Conservation (phyloP, 495 filamentous ascomycete genomes). For the Staphylotrichum longicolle region DNA sequence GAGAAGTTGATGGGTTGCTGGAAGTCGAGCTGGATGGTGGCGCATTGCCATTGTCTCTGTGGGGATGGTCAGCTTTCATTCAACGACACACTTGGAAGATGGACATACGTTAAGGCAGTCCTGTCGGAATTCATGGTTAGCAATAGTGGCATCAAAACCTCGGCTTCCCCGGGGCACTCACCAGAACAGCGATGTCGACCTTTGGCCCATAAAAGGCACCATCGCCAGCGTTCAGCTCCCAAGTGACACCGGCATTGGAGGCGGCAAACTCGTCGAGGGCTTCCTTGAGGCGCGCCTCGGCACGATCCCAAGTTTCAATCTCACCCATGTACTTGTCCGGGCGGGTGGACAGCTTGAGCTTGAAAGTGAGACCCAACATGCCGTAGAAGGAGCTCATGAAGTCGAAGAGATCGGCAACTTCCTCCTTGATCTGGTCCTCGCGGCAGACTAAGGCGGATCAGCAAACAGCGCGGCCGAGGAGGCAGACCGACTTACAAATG, state of each 20-base stretch:
- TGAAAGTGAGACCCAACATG: constrained; percentile 91
- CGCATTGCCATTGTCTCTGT: constrained; percentile 66
- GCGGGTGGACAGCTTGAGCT: constrained; percentile 89
- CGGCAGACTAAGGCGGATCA: constrained; percentile 28
- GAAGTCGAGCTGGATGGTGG: constrained; percentile 97
- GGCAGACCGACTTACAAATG: constrained; percentile 55
- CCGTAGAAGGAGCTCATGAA: constrained; percentile 83
- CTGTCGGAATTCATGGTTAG: neutral
- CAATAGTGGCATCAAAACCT: neutral
- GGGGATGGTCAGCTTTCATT: constrained; percentile 46
- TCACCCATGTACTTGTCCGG: constrained; percentile 90
- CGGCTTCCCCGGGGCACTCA: neutral
- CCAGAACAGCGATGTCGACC: constrained; percentile 70
- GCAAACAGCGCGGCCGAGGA: constrained; percentile 18
- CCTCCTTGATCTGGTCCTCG: constrained; percentile 63
- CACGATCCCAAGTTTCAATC: constrained; percentile 81
- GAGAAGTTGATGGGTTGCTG: constrained; percentile 69
- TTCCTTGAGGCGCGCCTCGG: constrained; percentile 72
- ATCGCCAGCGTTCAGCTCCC: constrained; percentile 89
- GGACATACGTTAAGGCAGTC: constrained; percentile 34
- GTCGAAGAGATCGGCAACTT: constrained; percentile 85
- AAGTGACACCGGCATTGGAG: constrained; percentile 60
- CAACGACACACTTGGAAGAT: neutral
- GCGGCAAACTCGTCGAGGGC: constrained; percentile 74
- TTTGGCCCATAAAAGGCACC: constrained; percentile 95